A percentile compares a stretch with the other conserved stretches of the same genome.
Evolutionary conservation across 2,329 filamentous ascomycete species (phyloP).

Genomic region (Hypocrella siamensis): DNA sequence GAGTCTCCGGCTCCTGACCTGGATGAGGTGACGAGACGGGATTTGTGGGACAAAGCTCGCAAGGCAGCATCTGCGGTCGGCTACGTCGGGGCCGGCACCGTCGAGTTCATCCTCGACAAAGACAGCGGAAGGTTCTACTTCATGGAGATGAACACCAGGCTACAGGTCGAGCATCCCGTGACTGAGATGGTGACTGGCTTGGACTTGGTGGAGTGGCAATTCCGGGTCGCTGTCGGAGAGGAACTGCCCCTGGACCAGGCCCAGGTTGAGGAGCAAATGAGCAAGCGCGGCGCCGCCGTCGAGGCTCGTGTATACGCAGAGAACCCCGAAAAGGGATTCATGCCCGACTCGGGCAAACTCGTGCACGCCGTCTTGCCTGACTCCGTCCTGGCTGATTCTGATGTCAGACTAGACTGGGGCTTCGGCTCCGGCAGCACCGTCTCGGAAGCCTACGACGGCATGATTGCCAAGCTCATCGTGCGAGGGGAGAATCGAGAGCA

Average conservation of each 20-base stretch:
- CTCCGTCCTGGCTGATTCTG: constrained; percentile 41
- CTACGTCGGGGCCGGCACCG: constrained; percentile 82
- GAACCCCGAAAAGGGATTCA: constrained; percentile 79
- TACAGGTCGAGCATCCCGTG: constrained; percentile 95
- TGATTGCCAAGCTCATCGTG: constrained; percentile 97
- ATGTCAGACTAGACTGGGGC: constrained; percentile 82
- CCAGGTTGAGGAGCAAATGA: constrained; percentile 60
- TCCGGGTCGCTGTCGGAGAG: constrained; percentile 52
- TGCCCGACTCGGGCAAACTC: constrained; percentile 82
- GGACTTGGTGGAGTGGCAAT: constrained; percentile 88
- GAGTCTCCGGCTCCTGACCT: constrained; percentile 68
- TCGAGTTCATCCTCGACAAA: constrained; percentile 83
- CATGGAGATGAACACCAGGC: constrained; percentile 70
- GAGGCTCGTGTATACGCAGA: constrained; percentile 96
- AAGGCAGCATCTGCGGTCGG: constrained; percentile 56
- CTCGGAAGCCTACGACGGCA: constrained; percentile 90
- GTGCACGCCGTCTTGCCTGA: constrained; percentile 66
- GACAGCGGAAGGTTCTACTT: constrained; percentile 69
- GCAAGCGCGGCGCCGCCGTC: constrained; percentile 67
- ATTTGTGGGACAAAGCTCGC: constrained; percentile 51
- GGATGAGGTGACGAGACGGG: constrained; percentile 38
- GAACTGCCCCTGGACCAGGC: constrained; percentile 38
- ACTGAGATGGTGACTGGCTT: constrained; percentile 55
- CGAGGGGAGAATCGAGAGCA: constrained; percentile 62
- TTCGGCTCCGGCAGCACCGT: constrained; percentile 86